Conservation (phyloP, 2,329 filamentous ascomycete species). For the Helotiales sp. region DNA sequence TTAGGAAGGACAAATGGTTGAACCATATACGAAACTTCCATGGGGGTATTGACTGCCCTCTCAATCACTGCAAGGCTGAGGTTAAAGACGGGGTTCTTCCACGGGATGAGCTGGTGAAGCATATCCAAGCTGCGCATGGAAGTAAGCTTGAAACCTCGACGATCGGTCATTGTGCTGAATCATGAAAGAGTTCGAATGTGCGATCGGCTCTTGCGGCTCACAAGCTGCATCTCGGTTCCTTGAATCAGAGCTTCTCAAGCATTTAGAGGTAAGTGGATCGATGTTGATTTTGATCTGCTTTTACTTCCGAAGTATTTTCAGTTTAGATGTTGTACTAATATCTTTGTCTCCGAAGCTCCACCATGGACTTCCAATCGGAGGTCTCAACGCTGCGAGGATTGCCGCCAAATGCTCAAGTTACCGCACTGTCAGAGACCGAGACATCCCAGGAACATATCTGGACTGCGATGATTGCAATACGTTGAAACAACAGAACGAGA, state of each 20-base stretch:
- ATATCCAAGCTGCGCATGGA: slow-evolving; percentile 9
- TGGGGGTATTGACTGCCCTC: slow-evolving; percentile 6
- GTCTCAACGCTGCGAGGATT: slow-evolving; percentile 2
- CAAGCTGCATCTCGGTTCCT: slow-evolving; percentile 3
- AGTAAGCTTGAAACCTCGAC: background rate
- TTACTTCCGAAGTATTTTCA: background rate
- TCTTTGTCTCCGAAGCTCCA: background rate
- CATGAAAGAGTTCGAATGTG: slow-evolving; percentile 7
- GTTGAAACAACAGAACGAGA: background rate
- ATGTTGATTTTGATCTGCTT: background rate
- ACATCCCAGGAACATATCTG: background rate
- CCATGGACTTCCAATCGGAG: slow-evolving; percentile 3
- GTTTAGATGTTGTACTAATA: background rate
- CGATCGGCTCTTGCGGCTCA: slow-evolving; percentile 4
- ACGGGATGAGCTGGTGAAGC: slow-evolving; percentile 7
- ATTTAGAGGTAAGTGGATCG: slow-evolving; percentile 3
- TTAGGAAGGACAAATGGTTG: slow-evolving; percentile 12
- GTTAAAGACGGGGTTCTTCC: background rate
- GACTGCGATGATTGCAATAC: background rate
- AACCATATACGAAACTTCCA: slow-evolving; percentile 11
- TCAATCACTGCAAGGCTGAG: slow-evolving; percentile 9
- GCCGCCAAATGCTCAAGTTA: background rate
- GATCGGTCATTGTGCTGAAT: background rate
- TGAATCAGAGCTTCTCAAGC: slow-evolving; percentile 9
- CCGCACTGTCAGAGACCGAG: background rate